These are phyloP conservation scores for Curvularia lunata DNA, from an alignment of 2,329 filamentous ascomycete genomes.

Conservation along the genomic window DNA sequence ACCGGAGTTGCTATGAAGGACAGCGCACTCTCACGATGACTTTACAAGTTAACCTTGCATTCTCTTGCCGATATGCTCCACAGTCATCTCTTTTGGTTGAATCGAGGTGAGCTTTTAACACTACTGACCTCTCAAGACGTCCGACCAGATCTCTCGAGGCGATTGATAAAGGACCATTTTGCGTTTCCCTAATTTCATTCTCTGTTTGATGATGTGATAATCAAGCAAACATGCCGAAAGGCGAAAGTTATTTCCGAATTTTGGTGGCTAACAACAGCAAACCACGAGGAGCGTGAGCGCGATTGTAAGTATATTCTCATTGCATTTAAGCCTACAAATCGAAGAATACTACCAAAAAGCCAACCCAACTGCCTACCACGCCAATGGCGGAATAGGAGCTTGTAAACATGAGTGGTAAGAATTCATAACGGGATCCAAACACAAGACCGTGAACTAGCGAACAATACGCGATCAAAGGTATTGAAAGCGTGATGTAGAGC, in stretches of 20 bases:
- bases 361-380: conserved; percentile 94
- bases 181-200: neutral
- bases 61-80: neutral
- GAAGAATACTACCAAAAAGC: conserved; percentile 93
- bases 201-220: neutral
- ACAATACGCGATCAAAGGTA: conserved; percentile 88
- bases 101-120: neutral
- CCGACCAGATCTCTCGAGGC: neutral
- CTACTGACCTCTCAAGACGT: neutral
- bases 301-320: neutral
- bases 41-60: conserved; percentile 5
- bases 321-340: conserved; percentile 31
- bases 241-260: neutral
- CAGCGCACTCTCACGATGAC: conserved; percentile 19
- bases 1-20: neutral
- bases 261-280: neutral
- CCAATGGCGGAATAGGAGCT: conserved; percentile 93
- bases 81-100: neutral
- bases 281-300: neutral
- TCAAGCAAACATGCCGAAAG: neutral
- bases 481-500: conserved; percentile 85
- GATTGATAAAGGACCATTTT: neutral
- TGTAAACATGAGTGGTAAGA: conserved; percentile 94
- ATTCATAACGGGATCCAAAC: conserved; percentile 84
- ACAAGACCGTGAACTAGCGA: conserved; percentile 82